Base-by-base conservation (phyloP, 2,329 filamentous ascomycete genomes). In the Chalaropsis thielavioides region DNA sequence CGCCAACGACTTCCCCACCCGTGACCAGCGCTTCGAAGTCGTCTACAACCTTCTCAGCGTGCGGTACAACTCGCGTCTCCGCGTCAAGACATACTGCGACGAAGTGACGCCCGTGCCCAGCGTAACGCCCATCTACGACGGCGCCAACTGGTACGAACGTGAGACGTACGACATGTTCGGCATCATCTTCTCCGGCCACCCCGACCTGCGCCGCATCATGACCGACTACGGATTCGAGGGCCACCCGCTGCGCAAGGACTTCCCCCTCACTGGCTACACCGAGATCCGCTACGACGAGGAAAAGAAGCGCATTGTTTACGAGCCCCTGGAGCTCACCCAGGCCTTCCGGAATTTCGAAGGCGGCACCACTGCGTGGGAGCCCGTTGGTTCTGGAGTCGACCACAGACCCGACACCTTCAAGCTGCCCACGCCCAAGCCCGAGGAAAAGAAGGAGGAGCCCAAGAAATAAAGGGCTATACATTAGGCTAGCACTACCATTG, bases 191-290 rank as follows among this genome's bases (percentile, higher is more conserved):
- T 82, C 87, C 64, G 90, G 88, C 68, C 94, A 99, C 79, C 94
- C 94, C 46, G 95, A 99, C 78, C 81, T 99, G 71, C 86, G 94
- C 75, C 85, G 94, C 71, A 97, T 99, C 79, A 95, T 99, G 92
- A 99, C 94, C 69, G 94, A 99, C 76, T 99, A 99, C 76, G 94
- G 94, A 63, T 99, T 99, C 73, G 95, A 99, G 75, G 94, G 94
- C 63, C 94, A 99, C 78, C 94, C 94, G 51, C 79, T 99, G 74
- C 85, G 95, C 73, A 99, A 99, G 80, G 94, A 99, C 75, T 99
- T 99, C 80, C 94, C 94, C 24, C 79, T 99, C 75, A 96, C 94
- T 1, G 94, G 94, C 60, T 99, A 99, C 80, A 99, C 94, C 41
- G 95, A 99, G 80, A 88, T 99, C 70, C 84, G 94, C 73, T 99